Percentiles rank a stretch among this genome's conserved stretches.
Conservation (phyloP, 2,329 filamentous ascomycete genomes). For the Helminthosporium solani region DNA sequence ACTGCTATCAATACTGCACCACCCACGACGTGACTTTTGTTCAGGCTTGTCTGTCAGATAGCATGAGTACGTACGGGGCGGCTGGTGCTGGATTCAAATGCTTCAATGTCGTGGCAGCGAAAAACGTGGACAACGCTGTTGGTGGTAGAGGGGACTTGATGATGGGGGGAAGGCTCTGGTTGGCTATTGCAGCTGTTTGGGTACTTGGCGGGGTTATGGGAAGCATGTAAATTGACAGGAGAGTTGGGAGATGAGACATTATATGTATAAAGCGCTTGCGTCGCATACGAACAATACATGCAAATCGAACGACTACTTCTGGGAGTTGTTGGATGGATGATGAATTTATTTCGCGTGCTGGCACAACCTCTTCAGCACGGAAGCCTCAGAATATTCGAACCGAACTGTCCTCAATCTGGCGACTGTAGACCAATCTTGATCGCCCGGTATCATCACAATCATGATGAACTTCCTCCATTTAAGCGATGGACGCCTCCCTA, state of each 20-base stretch:
- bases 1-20: conserved; percentile 30
- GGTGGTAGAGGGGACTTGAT: not conserved
- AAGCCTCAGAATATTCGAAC: too few relatives aligned
- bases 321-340: too few relatives aligned
- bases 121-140: not conserved
- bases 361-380: too few relatives aligned
- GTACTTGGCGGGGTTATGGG: too few relatives aligned
- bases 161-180: not conserved
- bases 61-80: conserved; percentile 4
- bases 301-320: too few relatives aligned
- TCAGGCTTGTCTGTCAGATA: conserved; percentile 8
- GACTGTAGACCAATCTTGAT: not conserved
- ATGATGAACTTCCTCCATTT: not conserved
- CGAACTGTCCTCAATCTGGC: not conserved
- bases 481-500: not conserved
- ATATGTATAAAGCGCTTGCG: too few relatives aligned
- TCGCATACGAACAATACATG: too few relatives aligned
- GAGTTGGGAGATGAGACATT: too few relatives aligned
- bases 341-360: too few relatives aligned
- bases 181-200: not conserved
- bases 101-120: conserved; percentile 7
- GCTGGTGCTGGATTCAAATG: conserved; percentile 5
- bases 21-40: conserved; percentile 15
- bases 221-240: too few relatives aligned
- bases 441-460: not conserved